Evolutionary conservation across 2,329 filamentous ascomycete species (phyloP), one percentile per base, ranked within the genome.

Genomic region (Pseudogymnoascus sp.): DNA sequence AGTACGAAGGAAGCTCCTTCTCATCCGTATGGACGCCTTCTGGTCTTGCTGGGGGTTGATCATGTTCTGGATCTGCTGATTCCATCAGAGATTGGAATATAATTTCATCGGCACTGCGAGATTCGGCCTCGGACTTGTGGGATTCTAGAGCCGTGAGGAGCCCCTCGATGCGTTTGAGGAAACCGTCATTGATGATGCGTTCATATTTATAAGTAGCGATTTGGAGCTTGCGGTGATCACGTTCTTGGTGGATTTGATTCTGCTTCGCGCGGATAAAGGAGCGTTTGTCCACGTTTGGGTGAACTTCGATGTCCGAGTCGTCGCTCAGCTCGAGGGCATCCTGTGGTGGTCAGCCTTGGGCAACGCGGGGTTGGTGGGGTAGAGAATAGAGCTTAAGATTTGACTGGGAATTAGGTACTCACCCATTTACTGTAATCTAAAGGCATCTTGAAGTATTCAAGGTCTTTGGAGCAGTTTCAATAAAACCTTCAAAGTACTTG

Each of bases 261-360:
- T 97, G 94, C 77, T 99, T 99, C 66, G 94, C 95, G 66, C 93
- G 90, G 74, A 99, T 99, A 76, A 99, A 99, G 64, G 93, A 97
- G 59, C 88, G 85, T 76, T 99, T 99, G 78, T 99, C 94, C 73
- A 99, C 94, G 73, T 99, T 99, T 63, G 94, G 94, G 75, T 99
- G 94, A 59, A 97, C 94, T 77, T 99, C 94, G 69, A 99, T 87
- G 71, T 99, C 94, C 59, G 91, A 97, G 76, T 99, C 94, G 76
- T 99, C 94, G 71, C 91, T 96, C 72, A 99, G 86, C 85, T 99
- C 94, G 71, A 99, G 84, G 63, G 89, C 87, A 73, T 97, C 89
- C 87, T 90, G 63, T 28, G 60, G 34, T 32, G 16, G 67, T 74
- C 63, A 73, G 71, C 67, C 64, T 69, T 60, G 66, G 65, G 62